Conservation (phyloP, 768 basidiomycete genomes). For the Xerocomus potaroensis region DNA sequence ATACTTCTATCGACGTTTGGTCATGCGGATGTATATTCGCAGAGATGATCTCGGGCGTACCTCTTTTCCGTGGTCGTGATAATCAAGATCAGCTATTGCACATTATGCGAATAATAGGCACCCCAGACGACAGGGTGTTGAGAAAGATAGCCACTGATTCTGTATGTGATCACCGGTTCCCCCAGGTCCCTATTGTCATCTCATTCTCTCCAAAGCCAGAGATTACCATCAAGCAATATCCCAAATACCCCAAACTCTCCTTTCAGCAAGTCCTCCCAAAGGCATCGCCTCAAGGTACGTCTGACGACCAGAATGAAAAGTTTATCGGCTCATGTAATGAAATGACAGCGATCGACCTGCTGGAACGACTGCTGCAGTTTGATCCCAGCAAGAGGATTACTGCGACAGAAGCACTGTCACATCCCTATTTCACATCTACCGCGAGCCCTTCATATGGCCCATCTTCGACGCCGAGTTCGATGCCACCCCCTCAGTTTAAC, state of each 20-base stretch:
- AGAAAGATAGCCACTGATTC: constrained; percentile 88
- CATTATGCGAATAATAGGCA: constrained; percentile 96
- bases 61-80: constrained; percentile 93
- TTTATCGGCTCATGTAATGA: constrained; percentile 4
- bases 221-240: constrained; percentile 78
- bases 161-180: constrained; percentile 41
- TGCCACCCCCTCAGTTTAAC: constrained; percentile 66
- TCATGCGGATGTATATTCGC: constrained; percentile 99
- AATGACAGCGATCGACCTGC: constrained; percentile 73
- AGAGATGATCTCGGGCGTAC: constrained; percentile 98
- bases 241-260: constrained; percentile 80
- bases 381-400: constrained; percentile 91
- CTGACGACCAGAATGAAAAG: background rate
- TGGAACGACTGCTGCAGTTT: constrained; percentile 93
- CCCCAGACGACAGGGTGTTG: constrained; percentile 83
- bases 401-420: constrained; percentile 85
- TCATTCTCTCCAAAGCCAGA: constrained; percentile 57
- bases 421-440: constrained; percentile 82
- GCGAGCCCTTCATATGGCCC: constrained; percentile 30
- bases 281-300: constrained; percentile 74
- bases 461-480: constrained; percentile 45
- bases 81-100: constrained; percentile 97
- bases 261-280: constrained; percentile 80
- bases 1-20: constrained; percentile 98
- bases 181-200: background rate